Conservation (phyloP, 345 rosid species). For the Eucalyptus curtisii region DNA sequence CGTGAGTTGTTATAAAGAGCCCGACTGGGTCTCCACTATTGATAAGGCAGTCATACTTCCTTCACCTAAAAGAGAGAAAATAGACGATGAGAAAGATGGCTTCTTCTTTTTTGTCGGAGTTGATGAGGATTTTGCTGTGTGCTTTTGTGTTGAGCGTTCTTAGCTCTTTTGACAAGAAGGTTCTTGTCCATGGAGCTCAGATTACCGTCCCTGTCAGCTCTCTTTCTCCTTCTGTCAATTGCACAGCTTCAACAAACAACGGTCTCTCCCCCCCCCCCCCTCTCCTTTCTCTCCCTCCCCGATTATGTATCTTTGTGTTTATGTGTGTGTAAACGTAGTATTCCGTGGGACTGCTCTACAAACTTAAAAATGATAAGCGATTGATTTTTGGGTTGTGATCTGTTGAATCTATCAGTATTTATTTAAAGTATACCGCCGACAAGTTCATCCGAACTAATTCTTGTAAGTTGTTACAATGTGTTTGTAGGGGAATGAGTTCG, state of each 20-base stretch:
- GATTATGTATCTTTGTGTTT: background rate
- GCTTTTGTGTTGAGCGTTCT: background rate
- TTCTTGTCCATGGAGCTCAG: background rate
- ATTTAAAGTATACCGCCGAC: background rate
- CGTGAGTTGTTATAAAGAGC: background rate
- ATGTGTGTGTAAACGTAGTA: background rate
- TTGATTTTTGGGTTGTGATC: background rate
- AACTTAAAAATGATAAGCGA: background rate
- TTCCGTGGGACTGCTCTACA: background rate
- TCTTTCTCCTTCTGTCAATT: background rate
- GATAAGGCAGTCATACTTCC: too few relatives aligned
- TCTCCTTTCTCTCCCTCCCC: too few relatives aligned
- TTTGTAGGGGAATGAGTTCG: background rate
- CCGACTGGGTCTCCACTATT: too few relatives aligned
- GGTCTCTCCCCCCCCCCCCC: too few relatives aligned
- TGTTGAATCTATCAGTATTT: background rate
- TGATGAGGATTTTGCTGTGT: background rate
- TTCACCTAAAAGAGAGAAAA: too few relatives aligned
- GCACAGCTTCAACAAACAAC: background rate
- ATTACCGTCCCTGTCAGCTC: background rate
- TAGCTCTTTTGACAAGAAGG: background rate
- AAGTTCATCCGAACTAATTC: background rate
- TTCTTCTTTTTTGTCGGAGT: background rate
- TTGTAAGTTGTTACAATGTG: background rate
- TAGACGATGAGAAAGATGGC: background rate